phyloP scores from a whole-genome alignment of 2,329 filamentous ascomycete species.

The Didymella arachidicola region DNA sequence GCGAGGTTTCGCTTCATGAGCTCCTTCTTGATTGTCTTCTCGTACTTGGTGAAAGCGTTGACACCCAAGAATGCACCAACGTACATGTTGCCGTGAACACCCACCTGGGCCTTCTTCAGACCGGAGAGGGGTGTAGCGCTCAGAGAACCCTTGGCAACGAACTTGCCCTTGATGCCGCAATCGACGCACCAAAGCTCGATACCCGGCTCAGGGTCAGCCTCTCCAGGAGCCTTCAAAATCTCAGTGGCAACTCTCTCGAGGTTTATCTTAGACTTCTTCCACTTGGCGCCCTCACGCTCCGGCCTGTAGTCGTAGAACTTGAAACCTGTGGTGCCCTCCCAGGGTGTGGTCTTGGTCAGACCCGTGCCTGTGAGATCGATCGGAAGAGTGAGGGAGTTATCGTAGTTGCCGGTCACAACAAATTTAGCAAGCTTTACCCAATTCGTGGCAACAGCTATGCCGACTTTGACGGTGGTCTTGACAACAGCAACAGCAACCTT shows the following conservation, averaged over 20 bases:
- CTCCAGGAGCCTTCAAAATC: conserved; percentile 12
- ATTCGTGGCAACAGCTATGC: conserved; percentile 14
- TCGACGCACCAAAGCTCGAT: conserved; percentile 16
- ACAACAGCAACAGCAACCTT: conserved; percentile 13
- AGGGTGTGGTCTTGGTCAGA: conserved; percentile 13
- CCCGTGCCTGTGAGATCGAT: conserved; percentile 13
- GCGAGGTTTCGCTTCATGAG: conserved; percentile 12
- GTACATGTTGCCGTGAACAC: conserved; percentile 17
- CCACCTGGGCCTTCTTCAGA: conserved; percentile 19
- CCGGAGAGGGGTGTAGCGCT: conserved; percentile 17
- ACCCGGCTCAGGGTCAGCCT: conserved; percentile 15
- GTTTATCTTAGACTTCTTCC: conserved; percentile 16
- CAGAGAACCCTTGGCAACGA: conserved; percentile 16
- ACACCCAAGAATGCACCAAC: conserved; percentile 15
- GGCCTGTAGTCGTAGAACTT: conserved; percentile 20
- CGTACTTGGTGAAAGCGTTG: conserved; percentile 17
- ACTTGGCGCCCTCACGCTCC: conserved; percentile 12
- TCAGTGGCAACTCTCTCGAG: conserved; percentile 15
- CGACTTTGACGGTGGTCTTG: conserved; percentile 12
- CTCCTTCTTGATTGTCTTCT: conserved; percentile 16
- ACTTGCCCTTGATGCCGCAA: conserved; percentile 16
- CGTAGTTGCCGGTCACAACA: conserved; percentile 12
- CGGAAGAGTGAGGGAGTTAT: conserved; percentile 16
- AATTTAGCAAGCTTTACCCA: conserved; percentile 7
- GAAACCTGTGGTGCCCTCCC: conserved; percentile 17